Conservation (phyloP, 2,329 filamentous ascomycete species). For the Aspergillus puulaauensis region DNA sequence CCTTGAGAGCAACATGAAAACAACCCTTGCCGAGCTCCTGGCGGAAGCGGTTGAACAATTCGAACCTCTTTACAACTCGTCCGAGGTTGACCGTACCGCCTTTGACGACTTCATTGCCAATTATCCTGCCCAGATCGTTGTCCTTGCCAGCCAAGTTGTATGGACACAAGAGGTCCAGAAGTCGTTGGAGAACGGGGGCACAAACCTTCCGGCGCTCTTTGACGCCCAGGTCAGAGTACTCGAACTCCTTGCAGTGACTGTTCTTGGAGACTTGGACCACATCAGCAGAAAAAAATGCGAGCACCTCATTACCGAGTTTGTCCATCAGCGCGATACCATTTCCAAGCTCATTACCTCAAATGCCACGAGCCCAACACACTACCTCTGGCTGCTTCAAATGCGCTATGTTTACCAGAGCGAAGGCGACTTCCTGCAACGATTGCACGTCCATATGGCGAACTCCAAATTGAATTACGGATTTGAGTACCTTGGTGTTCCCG, state of each 20-base stretch:
- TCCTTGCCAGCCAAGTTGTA: constrained; percentile 87
- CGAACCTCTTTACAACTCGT: constrained; percentile 70
- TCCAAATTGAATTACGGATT: constrained; percentile 94
- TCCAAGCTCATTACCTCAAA: constrained; percentile 77
- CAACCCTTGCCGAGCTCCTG: constrained; percentile 85
- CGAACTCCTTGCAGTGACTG: constrained; percentile 79
- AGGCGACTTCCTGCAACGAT: constrained; percentile 76
- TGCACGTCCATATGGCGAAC: constrained; percentile 96
- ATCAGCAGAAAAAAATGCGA: constrained; percentile 95
- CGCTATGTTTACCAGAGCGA: constrained; percentile 85
- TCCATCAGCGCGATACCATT: constrained; percentile 93
- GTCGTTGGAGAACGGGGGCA: constrained; percentile 70
- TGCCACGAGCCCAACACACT: constrained; percentile 74
- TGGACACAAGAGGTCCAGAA: constrained; percentile 89
- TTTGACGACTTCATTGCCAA: constrained; percentile 78
- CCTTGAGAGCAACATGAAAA: constrained; percentile 90
- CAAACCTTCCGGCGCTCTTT: constrained; percentile 68
- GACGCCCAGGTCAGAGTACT: constrained; percentile 83
- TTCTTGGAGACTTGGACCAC: constrained; percentile 82
- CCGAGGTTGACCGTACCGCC: constrained; percentile 66
- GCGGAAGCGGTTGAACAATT: constrained; percentile 84
- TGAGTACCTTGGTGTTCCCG: constrained; percentile 94
- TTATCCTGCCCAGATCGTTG: constrained; percentile 92
- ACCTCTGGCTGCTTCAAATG: constrained; percentile 95
- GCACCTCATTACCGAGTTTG: constrained; percentile 97